phyloP scores from a whole-genome alignment of 2,329 filamentous ascomycete species.

The Cyphellophora attinorum region DNA sequence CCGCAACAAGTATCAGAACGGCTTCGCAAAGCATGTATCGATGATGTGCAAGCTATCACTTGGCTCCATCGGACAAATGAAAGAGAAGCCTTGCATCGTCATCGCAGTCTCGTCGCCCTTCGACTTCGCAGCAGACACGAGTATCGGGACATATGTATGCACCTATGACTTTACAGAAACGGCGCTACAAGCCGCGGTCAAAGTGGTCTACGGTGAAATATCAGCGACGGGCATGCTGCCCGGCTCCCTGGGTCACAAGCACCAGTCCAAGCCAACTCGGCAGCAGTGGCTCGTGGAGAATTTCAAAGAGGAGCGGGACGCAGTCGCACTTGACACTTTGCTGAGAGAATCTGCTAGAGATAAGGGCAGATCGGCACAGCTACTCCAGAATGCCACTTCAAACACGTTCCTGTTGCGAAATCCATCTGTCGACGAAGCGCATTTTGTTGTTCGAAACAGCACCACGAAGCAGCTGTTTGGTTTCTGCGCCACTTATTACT shows the following conservation, averaged over 20 bases:
- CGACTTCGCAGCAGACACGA: constrained; percentile 87
- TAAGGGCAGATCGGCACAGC: constrained; percentile 24
- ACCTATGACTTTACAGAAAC: constrained; percentile 96
- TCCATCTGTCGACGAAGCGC: constrained; percentile 63
- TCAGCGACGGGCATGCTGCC: constrained; percentile 47
- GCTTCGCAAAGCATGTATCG: constrained; percentile 90
- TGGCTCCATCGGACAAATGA: constrained; percentile 28
- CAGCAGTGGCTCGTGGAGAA: constrained; percentile 92
- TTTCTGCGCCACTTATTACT: constrained; percentile 82
- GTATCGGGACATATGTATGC: constrained; percentile 85
- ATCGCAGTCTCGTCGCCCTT: constrained; percentile 92
- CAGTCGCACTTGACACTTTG: constrained; percentile 62
- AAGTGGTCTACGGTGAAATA: constrained; percentile 71
- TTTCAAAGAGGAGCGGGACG: constrained; percentile 72
- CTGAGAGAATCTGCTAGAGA: constrained; percentile 59
- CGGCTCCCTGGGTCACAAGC: constrained; percentile 72
- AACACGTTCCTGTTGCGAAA: constrained; percentile 67
- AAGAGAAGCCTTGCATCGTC: constrained; percentile 77
- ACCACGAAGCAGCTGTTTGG: constrained; percentile 85
- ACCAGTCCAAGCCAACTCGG: constrained; percentile 62
- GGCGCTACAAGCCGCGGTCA: constrained; percentile 73
- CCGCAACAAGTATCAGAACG: constrained; percentile 83
- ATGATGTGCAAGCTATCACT: constrained; percentile 64
- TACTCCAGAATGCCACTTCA: constrained; percentile 56
- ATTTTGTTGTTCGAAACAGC: constrained; percentile 90